Evolutionary conservation across 2,329 filamentous ascomycete genomes (phyloP).

Genomic region (Monosporascus sp.): DNA sequence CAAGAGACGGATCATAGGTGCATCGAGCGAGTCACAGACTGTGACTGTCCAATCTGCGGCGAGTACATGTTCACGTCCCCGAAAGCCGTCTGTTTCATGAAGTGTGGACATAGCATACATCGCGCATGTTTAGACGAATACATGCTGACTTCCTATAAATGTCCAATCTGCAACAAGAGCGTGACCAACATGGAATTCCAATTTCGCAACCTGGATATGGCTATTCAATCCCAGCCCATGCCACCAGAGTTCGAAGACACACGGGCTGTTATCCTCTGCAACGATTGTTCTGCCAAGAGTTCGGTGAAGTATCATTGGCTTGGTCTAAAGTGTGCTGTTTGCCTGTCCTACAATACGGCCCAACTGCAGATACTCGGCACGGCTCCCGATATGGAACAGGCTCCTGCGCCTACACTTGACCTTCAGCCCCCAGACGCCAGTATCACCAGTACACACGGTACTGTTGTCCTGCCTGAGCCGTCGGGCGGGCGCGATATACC

Average conservation of each 20-base stretch:
- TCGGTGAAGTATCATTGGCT: constrained; percentile 91
- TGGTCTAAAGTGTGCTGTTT: constrained; percentile 79
- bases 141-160: constrained; percentile 88
- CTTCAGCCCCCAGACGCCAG: constrained; percentile 12
- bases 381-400: constrained; percentile 18
- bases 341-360: constrained; percentile 64
- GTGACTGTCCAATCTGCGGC: constrained; percentile 92
- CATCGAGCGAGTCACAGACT: constrained; percentile 89
- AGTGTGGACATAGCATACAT: constrained; percentile 94
- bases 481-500: constrained; percentile 18
- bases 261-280: constrained; percentile 80
- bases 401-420: constrained; percentile 12
- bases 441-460: constrained; percentile 6
- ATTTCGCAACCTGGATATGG: constrained; percentile 84
- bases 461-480: constrained; percentile 6
- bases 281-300: constrained; percentile 87
- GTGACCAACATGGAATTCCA: constrained; percentile 97
- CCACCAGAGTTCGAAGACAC: constrained; percentile 75
- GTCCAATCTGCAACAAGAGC: constrained; percentile 92
- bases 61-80: constrained; percentile 95
- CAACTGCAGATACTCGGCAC: constrained; percentile 55
- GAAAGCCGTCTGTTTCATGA: constrained; percentile 85
- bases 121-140: constrained; percentile 82
- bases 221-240: constrained; percentile 89
- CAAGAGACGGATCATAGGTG: constrained; percentile 84